Evolutionary conservation across 257 asterid genomes (phyloP), one percentile per base, ranked within the genome.

Genomic region (Plantago elongata): DNA sequence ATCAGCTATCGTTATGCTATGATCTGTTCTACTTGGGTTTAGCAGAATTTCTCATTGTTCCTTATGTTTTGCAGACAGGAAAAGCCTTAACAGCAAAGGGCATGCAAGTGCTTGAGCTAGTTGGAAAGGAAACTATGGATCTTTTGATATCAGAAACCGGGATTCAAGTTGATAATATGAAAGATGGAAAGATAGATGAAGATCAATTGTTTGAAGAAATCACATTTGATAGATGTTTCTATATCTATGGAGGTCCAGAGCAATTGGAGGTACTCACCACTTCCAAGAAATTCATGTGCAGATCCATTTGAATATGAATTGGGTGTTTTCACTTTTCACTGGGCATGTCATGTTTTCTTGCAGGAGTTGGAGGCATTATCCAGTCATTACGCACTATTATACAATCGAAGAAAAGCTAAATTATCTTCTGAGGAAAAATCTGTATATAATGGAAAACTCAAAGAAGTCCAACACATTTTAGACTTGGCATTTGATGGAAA

Each of bases 211-310:
- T 78, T 63, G 96, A 92, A 77, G 99, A 93, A 64, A 80, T 83
- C 67, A 77, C 86, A 54, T 89, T 93, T 75, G 96, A 93, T 66
- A 76, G 97, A 78, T 93, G 97, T 88, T 93, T 93, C 75, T 93
- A 93, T 65, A 93, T 93, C 60, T 93, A 93, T 61, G 97, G 99
- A 74, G 99, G 97, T 75, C 99, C 99, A 22, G 99, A 89, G 77
- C 95, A 87, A 70, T 75, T 93, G 89, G 97, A 93, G 99, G 97
- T 89, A 61, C 43, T 55, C 45, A 65, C 43, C 45, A 54, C 48
- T 61, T 74, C 69, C 47, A 22, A 51, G 57, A 3, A 47, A 49
- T 73, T 50, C 9, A 7, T 72, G 40, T 61, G 11, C 57, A 12
- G 7, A 29, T 60, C 30, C 54, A 29, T 67, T 64, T 62, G 54